phyloP scores from a whole-genome alignment of 176 grass and related monocot species.

The Aegilops sharonensis region DNA sequence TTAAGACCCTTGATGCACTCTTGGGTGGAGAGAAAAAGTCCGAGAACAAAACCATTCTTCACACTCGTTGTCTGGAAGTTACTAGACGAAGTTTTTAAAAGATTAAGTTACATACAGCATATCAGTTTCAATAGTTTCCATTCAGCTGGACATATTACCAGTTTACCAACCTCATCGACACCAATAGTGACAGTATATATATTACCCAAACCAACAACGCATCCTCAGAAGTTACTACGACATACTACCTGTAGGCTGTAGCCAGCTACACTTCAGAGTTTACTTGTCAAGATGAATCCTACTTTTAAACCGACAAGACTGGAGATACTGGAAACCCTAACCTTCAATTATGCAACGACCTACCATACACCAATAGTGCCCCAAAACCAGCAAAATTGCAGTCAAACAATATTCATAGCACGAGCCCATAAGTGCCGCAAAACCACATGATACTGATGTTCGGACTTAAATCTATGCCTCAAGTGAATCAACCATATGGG shows the following conservation, averaged over 20 bases:
- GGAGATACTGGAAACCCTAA: not conserved
- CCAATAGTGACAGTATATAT: not conserved
- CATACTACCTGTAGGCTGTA: not conserved
- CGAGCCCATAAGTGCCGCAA: constrained; percentile 14
- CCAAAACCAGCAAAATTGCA: not conserved
- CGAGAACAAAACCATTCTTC: too few species aligned
- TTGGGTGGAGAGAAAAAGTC: too few species aligned
- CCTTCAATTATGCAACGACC: not conserved
- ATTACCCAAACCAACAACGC: not conserved
- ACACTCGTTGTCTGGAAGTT: too few species aligned
- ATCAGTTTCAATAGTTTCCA: not conserved
- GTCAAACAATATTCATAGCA: constrained; percentile 3
- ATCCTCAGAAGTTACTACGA: not conserved
- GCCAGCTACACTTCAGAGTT: not conserved
- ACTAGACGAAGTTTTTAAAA: not conserved
- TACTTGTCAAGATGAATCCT: not conserved
- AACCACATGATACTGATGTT: not conserved
- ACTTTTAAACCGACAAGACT: too few species aligned
- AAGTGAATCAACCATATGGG: constrained; percentile 46
- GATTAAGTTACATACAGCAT: not conserved
- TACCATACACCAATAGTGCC: not conserved
- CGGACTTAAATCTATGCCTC: constrained; percentile 28
- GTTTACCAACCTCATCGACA: not conserved
- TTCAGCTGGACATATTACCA: not conserved
- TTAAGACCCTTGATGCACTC: too few species aligned